Evolutionary conservation across 345 rosid genomes (phyloP).

Genomic region (Erysimum cheiranthoides): DNA sequence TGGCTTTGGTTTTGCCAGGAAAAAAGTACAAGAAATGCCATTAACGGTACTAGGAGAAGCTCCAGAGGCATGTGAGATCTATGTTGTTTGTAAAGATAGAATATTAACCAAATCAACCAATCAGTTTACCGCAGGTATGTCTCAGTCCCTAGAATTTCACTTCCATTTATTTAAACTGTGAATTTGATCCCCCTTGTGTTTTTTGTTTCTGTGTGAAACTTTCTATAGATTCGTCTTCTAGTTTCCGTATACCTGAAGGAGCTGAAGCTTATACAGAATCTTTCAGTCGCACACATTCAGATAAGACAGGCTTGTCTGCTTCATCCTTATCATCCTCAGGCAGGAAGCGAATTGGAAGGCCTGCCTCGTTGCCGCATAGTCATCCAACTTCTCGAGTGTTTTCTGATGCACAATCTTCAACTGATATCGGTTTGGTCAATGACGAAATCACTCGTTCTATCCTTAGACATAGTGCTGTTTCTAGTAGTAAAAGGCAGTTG

Average conservation of each 20-base stretch:
- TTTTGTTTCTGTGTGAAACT: neutral
- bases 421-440: constrained; percentile 22
- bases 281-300: constrained; percentile 42
- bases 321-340: constrained; percentile 40
- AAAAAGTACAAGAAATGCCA: constrained; percentile 63
- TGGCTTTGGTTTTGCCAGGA: constrained; percentile 47
- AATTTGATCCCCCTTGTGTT: neutral
- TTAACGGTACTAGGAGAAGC: constrained; percentile 56
- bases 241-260: constrained; percentile 42
- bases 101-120: constrained; percentile 56
- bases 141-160: neutral
- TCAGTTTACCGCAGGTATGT: constrained; percentile 48
- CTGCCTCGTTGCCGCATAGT: constrained; percentile 37
- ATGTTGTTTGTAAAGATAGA: constrained; percentile 57
- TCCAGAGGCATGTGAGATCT: constrained; percentile 57
- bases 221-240: constrained; percentile 39
- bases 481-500: constrained; percentile 25
- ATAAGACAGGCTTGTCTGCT: constrained; percentile 37
- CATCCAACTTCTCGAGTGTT: constrained; percentile 32
- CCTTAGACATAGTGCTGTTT: constrained; percentile 34
- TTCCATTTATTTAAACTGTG: constrained; percentile 9
- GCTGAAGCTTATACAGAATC: constrained; percentile 43
- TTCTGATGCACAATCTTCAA: constrained; percentile 41
- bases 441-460: constrained; percentile 43
- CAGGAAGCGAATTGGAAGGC: constrained; percentile 31